A percentile compares a stretch with the other conserved stretches of the same genome.
Conservation (phyloP, 495 filamentous ascomycete genomes). For the Cairneyella variabilis region DNA sequence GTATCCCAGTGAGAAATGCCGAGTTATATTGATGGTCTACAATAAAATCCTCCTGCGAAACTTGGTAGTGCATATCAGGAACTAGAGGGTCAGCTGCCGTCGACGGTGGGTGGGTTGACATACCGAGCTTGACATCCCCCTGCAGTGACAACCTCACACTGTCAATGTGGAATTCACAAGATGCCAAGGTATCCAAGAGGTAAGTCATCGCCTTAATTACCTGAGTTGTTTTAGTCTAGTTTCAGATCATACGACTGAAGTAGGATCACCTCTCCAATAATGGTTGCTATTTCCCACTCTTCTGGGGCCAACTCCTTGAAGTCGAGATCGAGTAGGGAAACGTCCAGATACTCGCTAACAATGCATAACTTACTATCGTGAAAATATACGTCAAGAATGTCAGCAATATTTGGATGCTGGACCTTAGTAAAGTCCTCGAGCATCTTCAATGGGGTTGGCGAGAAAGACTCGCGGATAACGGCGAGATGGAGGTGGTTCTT, state of each 20-base stretch:
- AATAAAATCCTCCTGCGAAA: conserved; percentile 2
- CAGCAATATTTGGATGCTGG: conserved; percentile 17
- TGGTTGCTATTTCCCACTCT: conserved; percentile 20
- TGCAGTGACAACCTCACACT: conserved; percentile 11
- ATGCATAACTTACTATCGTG: conserved; percentile 10
- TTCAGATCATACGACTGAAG: not conserved
- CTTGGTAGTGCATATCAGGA: conserved; percentile 10
- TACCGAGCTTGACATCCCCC: conserved; percentile 16
- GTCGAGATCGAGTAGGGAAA: conserved; percentile 14
- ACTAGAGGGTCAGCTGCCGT: conserved; percentile 7
- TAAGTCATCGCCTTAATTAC: conserved; percentile 19
- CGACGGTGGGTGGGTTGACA: not conserved
- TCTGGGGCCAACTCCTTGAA: conserved; percentile 8
- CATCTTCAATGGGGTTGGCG: conserved; percentile 8
- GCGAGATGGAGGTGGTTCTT: conserved; percentile 13
- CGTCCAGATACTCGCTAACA: conserved; percentile 16
- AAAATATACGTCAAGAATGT: conserved; percentile 18
- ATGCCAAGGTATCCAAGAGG: conserved; percentile 10
- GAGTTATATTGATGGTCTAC: conserved; percentile 5
- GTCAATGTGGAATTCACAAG: conserved; percentile 9
- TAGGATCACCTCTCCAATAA: conserved; percentile 13
- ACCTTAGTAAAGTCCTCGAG: conserved; percentile 10
- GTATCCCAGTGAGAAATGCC: conserved; percentile 11
- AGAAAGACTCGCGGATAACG: conserved; percentile 18
- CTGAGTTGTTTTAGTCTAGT: conserved; percentile 3